Evolutionary conservation across 345 rosid species (phyloP).

Genomic region (Salix udensis): DNA sequence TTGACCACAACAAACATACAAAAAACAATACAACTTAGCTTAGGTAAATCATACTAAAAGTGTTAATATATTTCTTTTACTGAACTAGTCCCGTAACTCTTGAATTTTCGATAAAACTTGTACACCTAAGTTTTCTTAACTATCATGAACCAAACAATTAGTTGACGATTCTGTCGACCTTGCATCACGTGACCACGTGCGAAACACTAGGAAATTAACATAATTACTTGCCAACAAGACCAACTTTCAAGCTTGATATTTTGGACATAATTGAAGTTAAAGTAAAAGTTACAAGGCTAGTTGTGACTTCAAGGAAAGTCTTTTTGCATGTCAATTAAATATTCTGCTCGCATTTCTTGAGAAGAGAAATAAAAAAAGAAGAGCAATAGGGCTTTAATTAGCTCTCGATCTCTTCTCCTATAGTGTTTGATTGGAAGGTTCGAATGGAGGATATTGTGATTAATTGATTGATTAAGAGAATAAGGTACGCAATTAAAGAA

Average conservation of each 20-base stretch:
- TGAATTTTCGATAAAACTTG: too few relatives aligned
- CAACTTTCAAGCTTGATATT: neutral
- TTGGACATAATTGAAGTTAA: constrained; percentile 8
- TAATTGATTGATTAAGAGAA: neutral
- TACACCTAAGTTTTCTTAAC: too few relatives aligned
- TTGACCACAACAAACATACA: too few relatives aligned
- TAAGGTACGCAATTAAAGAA: constrained; percentile 14
- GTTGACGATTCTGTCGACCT: too few relatives aligned
- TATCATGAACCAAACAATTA: too few relatives aligned
- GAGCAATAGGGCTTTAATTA: neutral
- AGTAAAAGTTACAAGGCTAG: constrained; percentile 53
- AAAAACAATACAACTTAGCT: too few relatives aligned
- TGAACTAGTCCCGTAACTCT: too few relatives aligned
- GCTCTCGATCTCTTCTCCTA: neutral
- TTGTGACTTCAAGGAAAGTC: constrained; percentile 42
- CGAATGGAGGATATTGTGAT: neutral
- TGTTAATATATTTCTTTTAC: too few relatives aligned
- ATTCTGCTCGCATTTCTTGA: neutral
- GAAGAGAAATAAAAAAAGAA: neutral
- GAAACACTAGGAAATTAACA: neutral
- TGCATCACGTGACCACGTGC: too few relatives aligned
- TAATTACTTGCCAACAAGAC: neutral
- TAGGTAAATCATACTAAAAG: too few relatives aligned
- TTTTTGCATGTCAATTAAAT: neutral
- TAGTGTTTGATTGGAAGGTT: neutral